A percentile compares a stretch with the other conserved stretches of the same genome.
These are phyloP conservation scores for Pulicaria dysenterica DNA, from an alignment of 129 eudicot species.

Conservation along the genomic window DNA sequence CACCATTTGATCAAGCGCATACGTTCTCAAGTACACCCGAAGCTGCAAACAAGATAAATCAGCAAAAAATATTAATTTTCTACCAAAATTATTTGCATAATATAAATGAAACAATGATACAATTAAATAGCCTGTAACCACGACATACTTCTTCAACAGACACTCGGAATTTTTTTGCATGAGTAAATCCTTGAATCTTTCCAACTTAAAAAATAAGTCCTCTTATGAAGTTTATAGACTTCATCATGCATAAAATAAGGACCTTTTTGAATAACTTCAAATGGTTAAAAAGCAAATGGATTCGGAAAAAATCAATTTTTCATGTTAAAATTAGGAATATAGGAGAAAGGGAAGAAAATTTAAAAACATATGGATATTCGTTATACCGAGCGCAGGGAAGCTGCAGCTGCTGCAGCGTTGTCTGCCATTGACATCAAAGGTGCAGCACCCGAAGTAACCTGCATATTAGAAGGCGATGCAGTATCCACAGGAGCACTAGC, in stretches of 20 bases:
- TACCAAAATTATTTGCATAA: not conserved
- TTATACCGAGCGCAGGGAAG: slow-evolving; percentile 87
- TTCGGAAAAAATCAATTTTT: too few species aligned
- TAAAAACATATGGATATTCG: not conserved
- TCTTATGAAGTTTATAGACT: too few species aligned
- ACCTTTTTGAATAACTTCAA: too few species aligned
- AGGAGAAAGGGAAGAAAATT: not conserved
- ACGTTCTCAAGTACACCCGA: slow-evolving; percentile 87
- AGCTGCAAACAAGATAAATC: slow-evolving; percentile 56
- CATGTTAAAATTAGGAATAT: not conserved
- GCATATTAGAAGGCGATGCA: slow-evolving; percentile 58
- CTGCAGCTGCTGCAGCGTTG: slow-evolving; percentile 68
- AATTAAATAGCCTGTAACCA: slow-evolving; percentile 5
- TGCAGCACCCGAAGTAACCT: slow-evolving; percentile 47
- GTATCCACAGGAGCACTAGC: slow-evolving; percentile 42
- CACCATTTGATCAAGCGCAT: slow-evolving; percentile 95
- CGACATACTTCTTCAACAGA: not conserved
- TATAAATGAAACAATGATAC: not conserved
- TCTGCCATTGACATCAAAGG: slow-evolving; percentile 62
- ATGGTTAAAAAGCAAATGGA: too few species aligned
- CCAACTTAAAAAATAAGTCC: too few species aligned
- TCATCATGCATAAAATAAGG: too few species aligned
- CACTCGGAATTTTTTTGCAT: too few species aligned
- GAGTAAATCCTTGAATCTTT: too few species aligned
- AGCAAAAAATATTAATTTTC: not conserved